phyloP scores from a whole-genome alignment of 768 basidiomycete species.

The Pulveroboletus ravenelii region DNA sequence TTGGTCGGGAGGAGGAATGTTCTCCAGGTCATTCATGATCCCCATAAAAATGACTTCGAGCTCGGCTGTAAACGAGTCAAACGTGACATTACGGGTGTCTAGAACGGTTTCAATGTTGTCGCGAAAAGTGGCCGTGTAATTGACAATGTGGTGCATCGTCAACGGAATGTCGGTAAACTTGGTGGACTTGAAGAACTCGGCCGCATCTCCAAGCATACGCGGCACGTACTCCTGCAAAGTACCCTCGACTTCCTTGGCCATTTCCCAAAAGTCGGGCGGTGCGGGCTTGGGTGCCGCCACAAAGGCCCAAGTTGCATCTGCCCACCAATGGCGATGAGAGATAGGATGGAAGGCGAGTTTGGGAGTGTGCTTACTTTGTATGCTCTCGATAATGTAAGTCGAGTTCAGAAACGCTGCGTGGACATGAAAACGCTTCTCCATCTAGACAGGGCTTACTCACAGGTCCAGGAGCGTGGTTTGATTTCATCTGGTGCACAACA shows the following conservation, averaged over 20 bases:
- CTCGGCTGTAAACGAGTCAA: constrained; percentile 5
- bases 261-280: constrained; percentile 13
- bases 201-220: constrained; percentile 2
- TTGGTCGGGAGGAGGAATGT: neutral
- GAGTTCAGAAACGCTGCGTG: neutral
- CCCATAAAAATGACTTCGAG: constrained; percentile 10
- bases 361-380: neutral
- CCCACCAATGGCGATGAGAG: neutral
- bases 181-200: neutral
- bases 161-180: neutral
- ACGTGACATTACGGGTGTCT: constrained; percentile 1
- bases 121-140: constrained; percentile 8
- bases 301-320: neutral
- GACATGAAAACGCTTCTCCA: neutral
- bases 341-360: neutral
- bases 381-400: neutral
- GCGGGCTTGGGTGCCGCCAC: neutral
- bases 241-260: neutral
- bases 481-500: neutral
- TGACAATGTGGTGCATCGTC: constrained; percentile 11
- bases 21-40: constrained; percentile 1
- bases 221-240: constrained; percentile 1
- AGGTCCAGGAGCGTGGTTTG: neutral
- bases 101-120: constrained; percentile 2
- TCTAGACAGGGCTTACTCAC: neutral